Base-by-base conservation (phyloP, 306 rosid species). In the Nissolia schottii region DNA sequence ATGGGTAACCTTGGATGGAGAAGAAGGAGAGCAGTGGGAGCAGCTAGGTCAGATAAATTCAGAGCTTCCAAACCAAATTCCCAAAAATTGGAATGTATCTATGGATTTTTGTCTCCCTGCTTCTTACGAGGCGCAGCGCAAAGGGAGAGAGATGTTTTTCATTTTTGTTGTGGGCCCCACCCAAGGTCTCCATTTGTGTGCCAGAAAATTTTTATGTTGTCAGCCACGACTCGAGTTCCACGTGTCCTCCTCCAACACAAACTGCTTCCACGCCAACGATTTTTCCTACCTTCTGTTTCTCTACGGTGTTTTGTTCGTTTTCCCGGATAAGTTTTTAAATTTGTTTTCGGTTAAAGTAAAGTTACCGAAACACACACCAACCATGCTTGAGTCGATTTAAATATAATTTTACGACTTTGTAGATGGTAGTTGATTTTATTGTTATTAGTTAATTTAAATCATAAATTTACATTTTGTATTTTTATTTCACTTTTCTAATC, bases 81-180 rank as follows among this genome's bases (percentile, higher is more conserved):
- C 41, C 37, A 16, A 19, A 27, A 15, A n/a, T n/a, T n/a, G 8
- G 8, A 45, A 45, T n/a, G n/a, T n/a, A n/a, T 45, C 51, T 45
- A 14, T n/a, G 0, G 31, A 20, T 7, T 45, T 58, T 61, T 48
- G 27, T 4, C 18, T 20, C 14, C n/a, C 58, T 18, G 64, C 19
- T 58, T 73, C 54, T 64, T 19, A 65, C 71, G 71, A 64, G 78
- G 75, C 78, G 81, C 70, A 64, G 9, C 61, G 79, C 3, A 72
- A 73, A 55, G 37, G 31, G 37, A 31, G 23, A 11, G 12, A 56
- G 20, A 45, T 1, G 16, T 9, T 37, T 10, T 37, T 14, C 20
- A 12, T 5, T 10, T 32, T 5, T 38, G 6, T 65, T 73, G 66
- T 73, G 83, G 71, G 46, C 71, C 81, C 76, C 0, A 77, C 2